These are phyloP conservation scores for Solanum appendiculatum DNA, from an alignment of 257 asterid species.

Conservation along the genomic window DNA sequence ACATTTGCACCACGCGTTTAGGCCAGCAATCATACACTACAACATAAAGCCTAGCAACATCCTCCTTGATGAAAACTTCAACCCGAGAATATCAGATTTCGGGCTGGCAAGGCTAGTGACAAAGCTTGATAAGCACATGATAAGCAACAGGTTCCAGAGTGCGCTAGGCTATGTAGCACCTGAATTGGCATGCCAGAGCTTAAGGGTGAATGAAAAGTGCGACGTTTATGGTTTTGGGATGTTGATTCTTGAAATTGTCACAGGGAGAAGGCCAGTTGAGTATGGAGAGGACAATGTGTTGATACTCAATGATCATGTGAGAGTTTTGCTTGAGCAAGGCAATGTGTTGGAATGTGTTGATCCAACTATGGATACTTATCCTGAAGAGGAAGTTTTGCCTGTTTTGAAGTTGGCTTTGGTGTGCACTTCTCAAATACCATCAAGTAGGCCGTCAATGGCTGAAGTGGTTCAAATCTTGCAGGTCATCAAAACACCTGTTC, in stretches of 20 bases:
- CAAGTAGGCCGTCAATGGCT: conserved; percentile 95
- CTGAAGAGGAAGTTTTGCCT: conserved; percentile 83
- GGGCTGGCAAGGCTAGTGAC: conserved; percentile 65
- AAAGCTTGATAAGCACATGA: conserved; percentile 50
- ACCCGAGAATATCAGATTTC: conserved; percentile 67
- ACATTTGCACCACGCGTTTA: conserved; percentile 67
- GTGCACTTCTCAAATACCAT: conserved; percentile 91
- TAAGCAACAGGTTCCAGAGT: conserved; percentile 53
- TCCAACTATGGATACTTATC: conserved; percentile 48
- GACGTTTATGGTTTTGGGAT: conserved; percentile 88
- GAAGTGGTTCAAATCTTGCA: conserved; percentile 92
- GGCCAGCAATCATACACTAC: conserved; percentile 82
- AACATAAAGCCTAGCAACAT: conserved; percentile 75
- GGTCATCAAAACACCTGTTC: conserved; percentile 70
- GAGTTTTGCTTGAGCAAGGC: conserved; percentile 71
- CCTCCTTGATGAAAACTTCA: conserved; percentile 56
- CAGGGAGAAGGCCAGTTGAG: conserved; percentile 68
- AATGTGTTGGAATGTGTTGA: conserved; percentile 72
- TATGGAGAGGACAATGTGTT: conserved; percentile 83
- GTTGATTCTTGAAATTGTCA: conserved; percentile 71
- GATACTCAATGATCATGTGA: conserved; percentile 69
- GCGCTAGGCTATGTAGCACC: conserved; percentile 91
- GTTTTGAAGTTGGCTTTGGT: conserved; percentile 75
- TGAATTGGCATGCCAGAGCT: conserved; percentile 78
- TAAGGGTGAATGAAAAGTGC: conserved; percentile 85